phyloP scores from a whole-genome alignment of 345 rosid genomes.

The Populus ilicifolia region DNA sequence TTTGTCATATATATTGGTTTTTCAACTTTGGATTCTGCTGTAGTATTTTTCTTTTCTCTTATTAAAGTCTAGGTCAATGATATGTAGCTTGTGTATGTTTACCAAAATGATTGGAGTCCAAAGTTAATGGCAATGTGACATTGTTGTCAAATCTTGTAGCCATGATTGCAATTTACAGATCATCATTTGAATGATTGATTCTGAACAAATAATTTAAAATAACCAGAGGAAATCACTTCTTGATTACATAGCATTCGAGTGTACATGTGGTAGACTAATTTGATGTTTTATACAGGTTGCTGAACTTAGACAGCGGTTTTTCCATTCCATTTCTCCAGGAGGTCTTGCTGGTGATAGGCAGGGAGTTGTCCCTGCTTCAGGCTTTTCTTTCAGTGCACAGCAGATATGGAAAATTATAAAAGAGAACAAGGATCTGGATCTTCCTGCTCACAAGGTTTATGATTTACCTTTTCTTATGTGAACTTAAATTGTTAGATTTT shows the following conservation, averaged over 20 bases:
- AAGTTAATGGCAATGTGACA: background rate
- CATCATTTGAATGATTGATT: too few relatives aligned
- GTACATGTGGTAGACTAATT: background rate
- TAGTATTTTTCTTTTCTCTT: background rate
- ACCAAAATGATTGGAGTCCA: background rate
- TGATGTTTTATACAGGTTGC: conserved; percentile 26
- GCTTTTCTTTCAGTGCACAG: conserved; percentile 29
- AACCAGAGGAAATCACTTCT: too few relatives aligned
- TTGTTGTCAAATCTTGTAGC: too few relatives aligned
- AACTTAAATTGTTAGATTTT: background rate
- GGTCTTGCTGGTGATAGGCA: conserved; percentile 37
- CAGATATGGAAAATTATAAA: conserved; percentile 35
- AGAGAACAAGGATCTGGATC: conserved; percentile 37
- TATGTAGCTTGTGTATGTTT: background rate
- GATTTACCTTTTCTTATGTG: background rate
- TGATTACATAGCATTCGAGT: too few relatives aligned
- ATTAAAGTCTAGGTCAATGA: background rate
- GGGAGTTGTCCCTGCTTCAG: conserved; percentile 35
- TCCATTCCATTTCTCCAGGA: conserved; percentile 37
- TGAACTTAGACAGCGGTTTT: conserved; percentile 32
- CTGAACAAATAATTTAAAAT: too few relatives aligned
- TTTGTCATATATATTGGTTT: background rate
- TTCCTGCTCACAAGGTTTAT: conserved; percentile 35
- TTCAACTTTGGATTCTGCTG: background rate
- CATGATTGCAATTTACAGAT: too few relatives aligned